phyloP scores from a whole-genome alignment of 2,329 filamentous ascomycete genomes.

The Colletotrichum horii region DNA sequence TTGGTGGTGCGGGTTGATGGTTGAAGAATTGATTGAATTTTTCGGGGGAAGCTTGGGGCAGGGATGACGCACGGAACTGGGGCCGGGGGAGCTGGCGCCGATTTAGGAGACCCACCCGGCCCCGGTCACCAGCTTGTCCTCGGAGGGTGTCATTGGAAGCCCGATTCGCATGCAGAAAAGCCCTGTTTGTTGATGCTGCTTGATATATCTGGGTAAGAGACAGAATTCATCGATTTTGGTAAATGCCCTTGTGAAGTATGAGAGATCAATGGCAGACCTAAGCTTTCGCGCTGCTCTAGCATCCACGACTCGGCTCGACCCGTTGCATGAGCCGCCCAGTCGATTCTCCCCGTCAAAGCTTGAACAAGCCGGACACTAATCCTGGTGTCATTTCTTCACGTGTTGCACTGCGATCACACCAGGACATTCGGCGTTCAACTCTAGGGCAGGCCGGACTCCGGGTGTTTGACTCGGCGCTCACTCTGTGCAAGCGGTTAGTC shows the following conservation, averaged over 20 bases:
- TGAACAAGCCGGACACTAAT: background rate
- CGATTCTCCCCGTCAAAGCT: background rate
- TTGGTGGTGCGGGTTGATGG: background rate
- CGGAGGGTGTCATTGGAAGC: background rate
- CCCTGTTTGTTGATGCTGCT: background rate
- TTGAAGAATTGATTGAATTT: background rate
- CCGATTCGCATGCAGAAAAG: background rate
- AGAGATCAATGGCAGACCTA: background rate
- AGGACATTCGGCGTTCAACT: background rate
- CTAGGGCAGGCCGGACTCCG: background rate
- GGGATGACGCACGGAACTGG: background rate
- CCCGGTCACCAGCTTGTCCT: background rate
- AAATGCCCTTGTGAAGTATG: background rate
- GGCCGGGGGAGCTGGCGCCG: background rate
- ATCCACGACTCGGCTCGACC: no score
- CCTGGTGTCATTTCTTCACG: background rate
- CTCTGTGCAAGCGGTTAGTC: background rate
- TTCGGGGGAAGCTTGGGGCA: background rate
- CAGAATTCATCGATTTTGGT: fast-evolving
- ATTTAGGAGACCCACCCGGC: background rate
- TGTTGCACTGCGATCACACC: background rate
- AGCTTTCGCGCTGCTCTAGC: no score
- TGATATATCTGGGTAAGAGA: background rate
- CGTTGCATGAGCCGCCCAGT: no score
- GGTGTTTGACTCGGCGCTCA: background rate